Evolutionary conservation across 495 filamentous ascomycete genomes (phyloP), one percentile per base, ranked within the genome.

Genomic region (Xylaria intraflava): DNA sequence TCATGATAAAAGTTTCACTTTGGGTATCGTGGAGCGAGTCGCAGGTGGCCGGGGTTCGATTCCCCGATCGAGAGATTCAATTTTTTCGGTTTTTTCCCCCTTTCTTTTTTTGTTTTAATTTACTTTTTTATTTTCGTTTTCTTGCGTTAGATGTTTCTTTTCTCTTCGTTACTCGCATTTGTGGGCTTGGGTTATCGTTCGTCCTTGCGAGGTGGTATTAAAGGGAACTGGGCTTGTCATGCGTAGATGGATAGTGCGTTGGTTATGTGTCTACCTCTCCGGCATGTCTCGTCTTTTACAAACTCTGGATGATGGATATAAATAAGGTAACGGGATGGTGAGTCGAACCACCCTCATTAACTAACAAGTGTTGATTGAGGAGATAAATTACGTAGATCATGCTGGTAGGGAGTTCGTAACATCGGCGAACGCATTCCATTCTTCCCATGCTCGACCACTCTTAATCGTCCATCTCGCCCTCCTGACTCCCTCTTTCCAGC

Each of bases 401-500:
- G 50, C 53, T 22, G 65, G 62, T 24, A 65, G 16, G n/a, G 36
- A 36, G 33, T 77, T 75, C 20, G 75, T 78, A 27, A 72, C 68
- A 61, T 84, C 79, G 36, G 86, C 85, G 70, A 90, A 91, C 7
- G 69, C 65, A 31, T 72, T 76, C 74, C 89, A 89, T 67, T 85
- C 81, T 65, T 74, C 80, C 72, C 89, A 83, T 39, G 90, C 89
- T 61, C 82, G 77, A 35, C 90, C 90, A 65, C 86, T 94, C 69
- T 81, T 78, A 16, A 95, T 80, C 0, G 87, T 85, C 85, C 88
- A 91, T 64, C 83, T 78, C 10, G 92, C 94, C 56, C 86, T 77
- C 55, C 91, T 75, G 12, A 96, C 81, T 38, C 91, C 94, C 62
- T 93, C 89, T 72, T 89, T 96, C 94, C 93, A 97, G 55, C 91